phyloP scores from a whole-genome alignment of 2,329 filamentous ascomycete genomes.

The Sclerotinia trifoliorum region DNA sequence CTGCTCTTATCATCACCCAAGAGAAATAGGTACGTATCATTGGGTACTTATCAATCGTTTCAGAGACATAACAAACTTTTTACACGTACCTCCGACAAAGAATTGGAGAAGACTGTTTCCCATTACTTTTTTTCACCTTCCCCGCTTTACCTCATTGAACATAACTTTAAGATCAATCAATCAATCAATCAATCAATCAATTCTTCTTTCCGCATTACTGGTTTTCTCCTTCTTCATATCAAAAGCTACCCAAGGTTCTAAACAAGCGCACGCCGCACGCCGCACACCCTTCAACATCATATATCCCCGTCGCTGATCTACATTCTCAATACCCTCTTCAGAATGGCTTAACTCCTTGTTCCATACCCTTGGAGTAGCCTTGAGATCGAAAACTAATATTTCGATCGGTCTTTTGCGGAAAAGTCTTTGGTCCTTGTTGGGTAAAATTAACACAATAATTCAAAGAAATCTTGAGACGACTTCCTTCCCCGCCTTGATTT shows the following conservation, averaged over 20 bases:
- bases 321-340: background rate
- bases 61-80: constrained; percentile 7
- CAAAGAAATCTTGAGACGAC: constrained; percentile 1
- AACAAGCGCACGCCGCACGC: constrained; percentile 4
- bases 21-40: background rate
- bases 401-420: background rate
- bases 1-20: background rate
- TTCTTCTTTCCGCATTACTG: background rate
- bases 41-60: constrained; percentile 11
- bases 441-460: background rate
- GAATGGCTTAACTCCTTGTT: background rate
- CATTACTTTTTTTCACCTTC: background rate
- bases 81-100: background rate
- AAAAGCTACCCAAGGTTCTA: background rate
- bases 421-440: background rate
- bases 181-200: no score
- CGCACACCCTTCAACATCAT: background rate
- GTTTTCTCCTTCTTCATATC: constrained; percentile 5
- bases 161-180: background rate
- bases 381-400: constrained; percentile 17
- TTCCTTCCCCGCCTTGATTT: constrained; percentile 5
- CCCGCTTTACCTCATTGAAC: background rate
- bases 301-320: constrained; percentile 10
- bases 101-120: background rate
- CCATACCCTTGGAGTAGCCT: background rate